phyloP scores from a whole-genome alignment of 1,139 yeast species.

The Yamadazyma aaseri region DNA sequence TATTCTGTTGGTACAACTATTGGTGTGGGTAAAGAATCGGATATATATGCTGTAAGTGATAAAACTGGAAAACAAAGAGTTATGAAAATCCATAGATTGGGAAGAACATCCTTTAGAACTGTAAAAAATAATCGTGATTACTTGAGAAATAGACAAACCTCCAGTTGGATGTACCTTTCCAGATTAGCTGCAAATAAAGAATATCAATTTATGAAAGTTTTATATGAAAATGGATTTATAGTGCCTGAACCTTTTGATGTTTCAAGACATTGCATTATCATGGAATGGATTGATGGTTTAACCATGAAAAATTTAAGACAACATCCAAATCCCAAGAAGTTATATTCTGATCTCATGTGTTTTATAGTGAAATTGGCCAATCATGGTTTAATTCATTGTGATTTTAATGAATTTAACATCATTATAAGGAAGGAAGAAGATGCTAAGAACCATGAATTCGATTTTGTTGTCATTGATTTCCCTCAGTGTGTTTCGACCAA shows the following conservation, averaged over 20 bases:
- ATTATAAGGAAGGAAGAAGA: conserved; percentile 70
- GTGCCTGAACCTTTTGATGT: conserved; percentile 90
- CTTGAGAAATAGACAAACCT: conserved; percentile 62
- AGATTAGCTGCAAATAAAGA: conserved; percentile 91
- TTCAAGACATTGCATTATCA: conserved; percentile 87
- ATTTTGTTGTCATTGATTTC: conserved; percentile 90
- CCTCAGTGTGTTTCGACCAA: conserved; percentile 96
- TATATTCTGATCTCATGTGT: conserved; percentile 82
- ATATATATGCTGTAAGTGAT: conserved; percentile 85
- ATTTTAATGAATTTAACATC: conserved; percentile 93
- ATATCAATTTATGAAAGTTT: conserved; percentile 77
- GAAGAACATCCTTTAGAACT: conserved; percentile 88
- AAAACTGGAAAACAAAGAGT: conserved; percentile 64
- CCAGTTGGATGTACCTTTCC: conserved; percentile 91
- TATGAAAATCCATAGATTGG: conserved; percentile 86
- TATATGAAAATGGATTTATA: conserved; percentile 71
- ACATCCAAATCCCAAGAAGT: conserved; percentile 63
- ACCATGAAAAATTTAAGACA: conserved; percentile 83
- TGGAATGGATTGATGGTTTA: conserved; percentile 87
- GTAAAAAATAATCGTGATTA: conserved; percentile 95
- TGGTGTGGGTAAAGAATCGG: conserved; percentile 98
- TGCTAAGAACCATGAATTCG: conserved; percentile 50
- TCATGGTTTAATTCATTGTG: conserved; percentile 93
- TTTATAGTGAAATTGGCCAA: conserved; percentile 82
- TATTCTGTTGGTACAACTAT: conserved; percentile 83